These are phyloP conservation scores for Fusarium secorum DNA, from an alignment of 2,329 filamentous ascomycete genomes.

Conservation along the genomic window DNA sequence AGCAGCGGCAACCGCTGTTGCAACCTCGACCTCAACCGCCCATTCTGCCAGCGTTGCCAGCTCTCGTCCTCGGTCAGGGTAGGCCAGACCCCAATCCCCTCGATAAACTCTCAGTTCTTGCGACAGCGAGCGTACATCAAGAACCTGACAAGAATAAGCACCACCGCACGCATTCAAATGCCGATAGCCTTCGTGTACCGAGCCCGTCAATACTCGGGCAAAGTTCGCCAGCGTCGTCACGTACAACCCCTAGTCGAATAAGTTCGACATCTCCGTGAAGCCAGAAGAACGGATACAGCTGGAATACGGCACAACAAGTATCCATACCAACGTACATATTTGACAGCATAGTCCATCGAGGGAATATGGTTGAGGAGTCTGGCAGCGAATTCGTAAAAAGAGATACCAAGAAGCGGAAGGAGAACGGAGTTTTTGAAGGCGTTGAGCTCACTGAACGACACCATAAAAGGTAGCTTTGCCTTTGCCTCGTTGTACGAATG, in stretches of 20 bases:
- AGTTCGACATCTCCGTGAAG: slow-evolving; percentile 38
- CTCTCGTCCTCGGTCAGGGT: slow-evolving; percentile 39
- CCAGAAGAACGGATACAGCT: slow-evolving; percentile 32
- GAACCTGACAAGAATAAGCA: slow-evolving; percentile 38
- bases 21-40: slow-evolving; percentile 34
- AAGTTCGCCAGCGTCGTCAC: slow-evolving; percentile 35
- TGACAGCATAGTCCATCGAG: slow-evolving; percentile 15
- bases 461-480: not conserved
- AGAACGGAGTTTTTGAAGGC: not conserved
- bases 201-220: slow-evolving; percentile 34
- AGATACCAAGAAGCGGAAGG: not conserved
- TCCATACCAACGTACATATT: not conserved
- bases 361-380: not conserved
- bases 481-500: not conserved
- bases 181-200: slow-evolving; percentile 38
- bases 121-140: slow-evolving; percentile 48
- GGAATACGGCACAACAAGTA: slow-evolving; percentile 18
- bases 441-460: not conserved
- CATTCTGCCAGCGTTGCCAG: slow-evolving; percentile 29
- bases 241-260: slow-evolving; percentile 34
- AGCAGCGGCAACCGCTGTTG: slow-evolving; percentile 33
- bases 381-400: not conserved
- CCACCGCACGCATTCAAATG: slow-evolving; percentile 24
- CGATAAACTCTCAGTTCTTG: slow-evolving; percentile 51
- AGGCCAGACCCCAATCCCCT: slow-evolving; percentile 37